Evolutionary conservation across 2,329 filamentous ascomycete species (phyloP), one percentile per base, ranked within the genome.

Genomic region (Graphiopsis chlorocephala): DNA sequence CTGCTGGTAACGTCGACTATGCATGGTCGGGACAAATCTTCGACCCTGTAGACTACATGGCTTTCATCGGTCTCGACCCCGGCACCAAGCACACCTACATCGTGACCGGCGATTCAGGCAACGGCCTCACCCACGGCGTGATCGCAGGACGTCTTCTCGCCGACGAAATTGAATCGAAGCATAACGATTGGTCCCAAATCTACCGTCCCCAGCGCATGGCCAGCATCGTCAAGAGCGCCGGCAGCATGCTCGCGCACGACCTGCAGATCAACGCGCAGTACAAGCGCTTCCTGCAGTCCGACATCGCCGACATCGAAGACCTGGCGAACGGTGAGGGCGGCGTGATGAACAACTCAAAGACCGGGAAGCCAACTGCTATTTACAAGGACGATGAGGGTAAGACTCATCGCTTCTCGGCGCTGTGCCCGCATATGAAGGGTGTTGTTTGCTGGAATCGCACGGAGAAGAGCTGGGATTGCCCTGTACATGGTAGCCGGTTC

Each of bases 11-110:
- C 3, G 77, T 83, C 8, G 85, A 86, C 65, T 87, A 85, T 75
- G 77, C 77, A 23, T 87, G 84, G 84, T 84, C 81, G 35, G 84
- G 85, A 0, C 85, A 87, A 73, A 78, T 87, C 50, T 81, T 83
- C 68, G 84, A 87, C 66, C 83, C 84, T 0, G 78, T 81, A 12
- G 84, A 87, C 68, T 80, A 79, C 70, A 78, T 86, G 77, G 84
- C 79, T 0, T 86, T 83, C 65, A 85, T 86, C 57, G 85, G 85
- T 29, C 80, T 79, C 67, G 85, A 86, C 69, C 82, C 83, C 61
- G 83, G 83, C 14, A 77, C 73, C 14, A 78, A 82, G 42, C 80
- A 82, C 69, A 80, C 82, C 2, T 87, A 82, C 66, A 78, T 87
- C 47, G 76, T 84, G 7, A 87, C 84, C 0, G 84, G 85, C 0